Evolutionary conservation across 73 alveolate species (phyloP), one percentile per base, ranked within the genome.

Genomic region (Paramecium primaurelia): DNA sequence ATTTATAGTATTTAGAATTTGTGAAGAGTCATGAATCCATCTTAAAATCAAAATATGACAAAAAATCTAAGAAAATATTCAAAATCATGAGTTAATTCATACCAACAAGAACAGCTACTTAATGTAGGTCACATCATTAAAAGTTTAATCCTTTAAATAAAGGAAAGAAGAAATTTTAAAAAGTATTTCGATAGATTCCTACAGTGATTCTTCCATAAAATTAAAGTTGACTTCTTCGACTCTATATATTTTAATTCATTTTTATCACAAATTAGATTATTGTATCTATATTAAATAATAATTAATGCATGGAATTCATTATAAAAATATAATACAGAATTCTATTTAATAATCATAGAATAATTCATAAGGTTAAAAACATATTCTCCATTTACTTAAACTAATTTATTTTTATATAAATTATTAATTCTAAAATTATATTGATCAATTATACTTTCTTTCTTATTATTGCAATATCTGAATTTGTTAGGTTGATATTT

Each of bases 51-150:
- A 80, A 80, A 80, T 80, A 80, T 14, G 91, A 80, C 91, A 80
- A 80, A 36, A 80, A 80, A 44, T 80, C 91, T 36, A 80, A 80
- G 30, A 80, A 80, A 80, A 47, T 80, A 3, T 80, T 80, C 73
- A 80, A 80, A 47, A 37, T 80, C 32, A 80, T 80, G 91, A 80
- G 91, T 36, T 49, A 42, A 80, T 80, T 45, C 49, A 80, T 80
- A 44, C 91, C 77, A 0, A 80, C 91, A 11, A 80, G 91, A 47
- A 80, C 91, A 44, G 91, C 91, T 2, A 80, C 91, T 6, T 25
- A 80, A 80, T 80, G 91, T 47, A 80, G 91, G 49, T 80, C 91
- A 18, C 91, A 80, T 80, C 91, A 80, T 26, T 64, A 80, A 49
- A 80, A 80, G 32, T 80, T 80, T 64, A 80, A 80, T 47, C 91